Conservation (phyloP, 805 yeast genomes). For the Wickerhamomyces silvicola region DNA sequence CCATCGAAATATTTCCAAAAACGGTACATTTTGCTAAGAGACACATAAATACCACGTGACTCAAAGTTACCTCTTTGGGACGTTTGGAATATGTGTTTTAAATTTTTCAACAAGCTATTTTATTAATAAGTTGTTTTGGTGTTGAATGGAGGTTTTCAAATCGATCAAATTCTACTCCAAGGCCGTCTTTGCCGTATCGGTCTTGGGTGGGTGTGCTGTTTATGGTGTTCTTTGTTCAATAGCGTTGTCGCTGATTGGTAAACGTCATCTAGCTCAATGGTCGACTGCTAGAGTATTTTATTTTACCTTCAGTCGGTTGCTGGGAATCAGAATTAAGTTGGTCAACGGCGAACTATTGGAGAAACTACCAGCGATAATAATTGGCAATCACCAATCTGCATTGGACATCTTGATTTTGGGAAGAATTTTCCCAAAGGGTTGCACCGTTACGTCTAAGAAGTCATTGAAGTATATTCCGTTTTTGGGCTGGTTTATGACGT, state of each 20-base stretch:
- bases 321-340: conserved; percentile 68
- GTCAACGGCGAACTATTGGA: conserved; percentile 57
- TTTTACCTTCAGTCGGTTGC: conserved; percentile 44
- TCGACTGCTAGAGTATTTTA: conserved; percentile 82
- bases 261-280: conserved; percentile 79
- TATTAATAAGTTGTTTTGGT: neutral
- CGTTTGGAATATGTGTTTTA: too few relatives aligned
- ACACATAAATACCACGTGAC: too few relatives aligned
- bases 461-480: conserved; percentile 80
- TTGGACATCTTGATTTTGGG: conserved; percentile 81
- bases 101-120: neutral
- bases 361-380: conserved; percentile 65
- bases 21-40: too few relatives aligned
- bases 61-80: too few relatives aligned
- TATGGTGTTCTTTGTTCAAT: conserved; percentile 79
- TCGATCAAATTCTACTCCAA: conserved; percentile 47
- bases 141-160: conserved; percentile 6
- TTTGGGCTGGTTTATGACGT: conserved; percentile 94
- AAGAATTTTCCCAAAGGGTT: conserved; percentile 75
- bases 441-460: conserved; percentile 88
- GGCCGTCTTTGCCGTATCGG: conserved; percentile 44
- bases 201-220: conserved; percentile 54
- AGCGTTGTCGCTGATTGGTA: conserved; percentile 58
- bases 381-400: conserved; percentile 89
- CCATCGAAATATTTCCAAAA: too few relatives aligned